Conservation (phyloP, 1,139 yeast species). For the Meyerozyma sp. region DNA sequence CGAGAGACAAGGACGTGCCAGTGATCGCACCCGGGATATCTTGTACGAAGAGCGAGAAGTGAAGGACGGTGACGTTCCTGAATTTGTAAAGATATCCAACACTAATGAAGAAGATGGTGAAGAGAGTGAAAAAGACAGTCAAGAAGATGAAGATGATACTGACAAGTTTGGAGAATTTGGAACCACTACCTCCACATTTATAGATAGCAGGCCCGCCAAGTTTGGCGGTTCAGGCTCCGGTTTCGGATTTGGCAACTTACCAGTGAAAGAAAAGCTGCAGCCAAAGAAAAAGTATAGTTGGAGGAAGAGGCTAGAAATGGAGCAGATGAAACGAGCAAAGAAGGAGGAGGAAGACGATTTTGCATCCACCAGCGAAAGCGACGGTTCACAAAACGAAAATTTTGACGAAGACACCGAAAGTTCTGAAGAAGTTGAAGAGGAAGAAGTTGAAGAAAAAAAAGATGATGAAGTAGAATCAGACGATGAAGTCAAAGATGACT, state of each 20-base stretch:
- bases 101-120: neutral
- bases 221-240: conserved; percentile 60
- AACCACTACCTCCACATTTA: conserved; percentile 44
- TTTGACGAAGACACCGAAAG: conserved; percentile 7
- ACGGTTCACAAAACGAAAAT: conserved; percentile 7
- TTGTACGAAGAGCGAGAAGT: conserved; percentile 67
- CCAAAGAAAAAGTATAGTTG: conserved; percentile 40
- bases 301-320: conserved; percentile 35
- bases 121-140: conserved; percentile 5
- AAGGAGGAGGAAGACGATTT: conserved; percentile 40
- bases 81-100: too few relatives aligned
- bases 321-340: conserved; percentile 27
- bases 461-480: conserved; percentile 9
- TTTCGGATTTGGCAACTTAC: conserved; percentile 61
- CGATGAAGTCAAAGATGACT: conserved; percentile 29
- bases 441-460: too few relatives aligned
- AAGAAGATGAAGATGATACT: conserved; percentile 16
- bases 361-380: conserved; percentile 18
- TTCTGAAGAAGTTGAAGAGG: conserved; percentile 7
- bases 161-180: conserved; percentile 17
- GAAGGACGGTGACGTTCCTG: conserved; percentile 26
- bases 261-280: conserved; percentile 35
- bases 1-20: conserved; percentile 70
- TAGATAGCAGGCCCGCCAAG: conserved; percentile 67
- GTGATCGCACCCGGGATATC: conserved; percentile 56